Conservation (phyloP, 441 rosid genomes). For the Brassica hybrid region DNA sequence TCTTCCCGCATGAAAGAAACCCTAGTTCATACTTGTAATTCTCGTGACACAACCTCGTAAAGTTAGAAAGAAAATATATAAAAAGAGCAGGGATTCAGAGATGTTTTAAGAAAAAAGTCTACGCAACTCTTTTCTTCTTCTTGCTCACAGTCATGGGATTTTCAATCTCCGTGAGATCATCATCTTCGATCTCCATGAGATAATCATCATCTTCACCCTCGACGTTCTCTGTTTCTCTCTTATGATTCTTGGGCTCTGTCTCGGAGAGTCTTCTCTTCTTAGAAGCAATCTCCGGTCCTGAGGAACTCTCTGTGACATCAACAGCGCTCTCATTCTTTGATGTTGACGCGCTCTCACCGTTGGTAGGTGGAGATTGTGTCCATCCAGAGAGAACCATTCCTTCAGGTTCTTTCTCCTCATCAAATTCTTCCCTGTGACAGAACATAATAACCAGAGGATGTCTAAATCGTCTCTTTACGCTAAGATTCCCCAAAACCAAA, state of each 20-base stretch:
- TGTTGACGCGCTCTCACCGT: constrained; percentile 50
- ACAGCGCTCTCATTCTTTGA: constrained; percentile 60
- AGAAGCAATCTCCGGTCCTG: constrained; percentile 41
- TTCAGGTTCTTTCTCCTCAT: constrained; percentile 96
- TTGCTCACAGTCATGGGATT: constrained; percentile 56
- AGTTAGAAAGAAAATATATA: constrained; percentile 17
- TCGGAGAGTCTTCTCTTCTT: constrained; percentile 71
- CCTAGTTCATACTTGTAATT: constrained; percentile 33
- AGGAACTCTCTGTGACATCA: constrained; percentile 50
- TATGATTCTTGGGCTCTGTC: constrained; percentile 24
- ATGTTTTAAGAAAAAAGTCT: constrained; percentile 27
- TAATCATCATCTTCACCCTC: constrained; percentile 67
- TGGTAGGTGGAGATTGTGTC: constrained; percentile 64
- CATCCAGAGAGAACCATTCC: constrained; percentile 94
- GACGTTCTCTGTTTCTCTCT: constrained; percentile 45
- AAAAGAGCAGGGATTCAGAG: constrained; percentile 6
- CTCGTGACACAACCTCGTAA: constrained; percentile 19
- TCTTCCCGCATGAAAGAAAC: constrained; percentile 39
- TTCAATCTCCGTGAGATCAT: constrained; percentile 61
- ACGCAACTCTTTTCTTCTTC: constrained; percentile 63
- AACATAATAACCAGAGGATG: constrained; percentile 13
- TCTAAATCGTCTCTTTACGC: neutral
- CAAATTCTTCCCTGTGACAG: constrained; percentile 80
- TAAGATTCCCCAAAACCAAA: too few relatives aligned
- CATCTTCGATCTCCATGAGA: constrained; percentile 59